phyloP scores from a whole-genome alignment of 129 eudicot genomes.

The Chrysanthemum lavandulifolium region DNA sequence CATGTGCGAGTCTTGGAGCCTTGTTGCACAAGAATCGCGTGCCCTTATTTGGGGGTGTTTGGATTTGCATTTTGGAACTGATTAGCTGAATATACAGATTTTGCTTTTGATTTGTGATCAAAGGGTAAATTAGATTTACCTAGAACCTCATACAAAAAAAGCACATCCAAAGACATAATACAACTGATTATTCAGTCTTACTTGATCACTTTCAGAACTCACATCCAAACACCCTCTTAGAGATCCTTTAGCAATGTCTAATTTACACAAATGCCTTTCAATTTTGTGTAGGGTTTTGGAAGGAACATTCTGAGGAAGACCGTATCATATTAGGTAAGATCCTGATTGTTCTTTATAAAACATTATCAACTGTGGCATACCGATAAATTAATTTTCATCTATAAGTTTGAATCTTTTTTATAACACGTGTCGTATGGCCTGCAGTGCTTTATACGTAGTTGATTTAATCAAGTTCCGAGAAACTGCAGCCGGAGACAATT shows the following conservation, averaged over 20 bases:
- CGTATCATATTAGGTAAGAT: constrained; percentile 87
- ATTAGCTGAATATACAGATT: background rate
- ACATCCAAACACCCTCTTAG: background rate
- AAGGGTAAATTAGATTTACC: too few species aligned
- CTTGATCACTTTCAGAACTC: background rate
- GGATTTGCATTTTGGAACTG: too few species aligned
- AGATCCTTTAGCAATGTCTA: background rate
- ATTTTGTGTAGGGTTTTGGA: constrained; percentile 84
- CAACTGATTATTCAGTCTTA: background rate
- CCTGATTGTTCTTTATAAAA: constrained; percentile 10
- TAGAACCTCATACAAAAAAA: too few species aligned
- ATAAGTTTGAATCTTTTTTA: background rate
- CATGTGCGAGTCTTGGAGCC: background rate
- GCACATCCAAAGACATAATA: background rate
- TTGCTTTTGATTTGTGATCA: background rate
- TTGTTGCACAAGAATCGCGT: too few species aligned
- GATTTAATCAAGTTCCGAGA: constrained; percentile 87
- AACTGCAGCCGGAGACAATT: constrained; percentile 94
- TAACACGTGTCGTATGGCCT: constrained; percentile 7
- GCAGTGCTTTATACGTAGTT: constrained; percentile 95
- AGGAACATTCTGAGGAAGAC: constrained; percentile 92
- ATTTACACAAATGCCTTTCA: background rate
- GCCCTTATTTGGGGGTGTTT: background rate
- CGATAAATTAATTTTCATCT: background rate
- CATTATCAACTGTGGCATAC: background rate